These are phyloP conservation scores for Pythium dissotocum DNA, from an alignment of 352 stramenopile species.

Conservation along the genomic window DNA sequence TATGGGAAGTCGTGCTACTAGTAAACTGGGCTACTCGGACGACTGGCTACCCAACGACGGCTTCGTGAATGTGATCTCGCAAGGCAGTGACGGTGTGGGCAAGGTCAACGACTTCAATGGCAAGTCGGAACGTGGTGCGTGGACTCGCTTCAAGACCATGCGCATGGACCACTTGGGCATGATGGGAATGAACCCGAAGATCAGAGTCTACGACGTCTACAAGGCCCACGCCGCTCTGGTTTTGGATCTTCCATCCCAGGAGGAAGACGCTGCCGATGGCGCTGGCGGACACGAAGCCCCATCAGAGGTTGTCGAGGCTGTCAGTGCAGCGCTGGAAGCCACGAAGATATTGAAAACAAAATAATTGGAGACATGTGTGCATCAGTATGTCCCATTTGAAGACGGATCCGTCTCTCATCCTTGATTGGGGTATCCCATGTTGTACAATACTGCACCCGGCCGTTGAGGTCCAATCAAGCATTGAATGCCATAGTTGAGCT, in stretches of 20 bases:
- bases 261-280: background rate
- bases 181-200: conserved; percentile 4
- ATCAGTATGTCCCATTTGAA: no score
- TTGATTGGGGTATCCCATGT: no score
- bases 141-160: conserved; percentile 10
- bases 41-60: conserved; percentile 42
- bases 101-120: conserved; percentile 17
- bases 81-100: conserved; percentile 26
- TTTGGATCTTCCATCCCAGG: conserved; percentile 9
- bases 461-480: no score
- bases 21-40: conserved; percentile 31
- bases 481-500: no score
- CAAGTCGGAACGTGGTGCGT: conserved; percentile 13
- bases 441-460: no score
- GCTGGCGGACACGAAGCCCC: no score
- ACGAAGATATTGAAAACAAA: no score
- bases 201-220: conserved; percentile 9
- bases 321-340: no score
- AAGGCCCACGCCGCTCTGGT: conserved; percentile 5
- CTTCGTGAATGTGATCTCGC: conserved; percentile 29
- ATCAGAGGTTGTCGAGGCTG: no score
- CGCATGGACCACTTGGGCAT: conserved; percentile 15
- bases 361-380: no score
- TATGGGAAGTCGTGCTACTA: conserved; percentile 39
- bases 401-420: no score